Evolutionary conservation across 2,329 filamentous ascomycete genomes (phyloP).

Genomic region (Colletotrichum sp.): DNA sequence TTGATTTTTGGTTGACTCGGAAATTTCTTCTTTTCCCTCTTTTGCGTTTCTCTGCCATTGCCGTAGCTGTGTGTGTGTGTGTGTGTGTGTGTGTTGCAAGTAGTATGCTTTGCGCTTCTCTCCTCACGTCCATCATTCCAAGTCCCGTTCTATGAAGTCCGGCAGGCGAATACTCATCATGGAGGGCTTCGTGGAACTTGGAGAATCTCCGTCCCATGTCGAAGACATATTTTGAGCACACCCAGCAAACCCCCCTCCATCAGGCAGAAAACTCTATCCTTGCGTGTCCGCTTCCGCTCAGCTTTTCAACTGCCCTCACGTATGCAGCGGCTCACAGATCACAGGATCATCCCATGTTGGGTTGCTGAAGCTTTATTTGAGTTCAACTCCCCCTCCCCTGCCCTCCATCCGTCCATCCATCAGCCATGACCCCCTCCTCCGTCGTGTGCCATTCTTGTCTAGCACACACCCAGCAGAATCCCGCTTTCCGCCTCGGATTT

Average conservation of each 20-base stretch:
- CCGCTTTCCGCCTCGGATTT: background rate
- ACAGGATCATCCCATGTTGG: constrained; percentile 17
- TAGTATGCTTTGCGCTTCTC: background rate
- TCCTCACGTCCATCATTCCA: background rate
- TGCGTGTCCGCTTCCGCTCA: background rate
- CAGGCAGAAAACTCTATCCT: background rate
- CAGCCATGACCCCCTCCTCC: background rate
- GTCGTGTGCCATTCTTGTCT: background rate
- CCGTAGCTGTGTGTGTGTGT: background rate
- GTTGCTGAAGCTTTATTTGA: background rate
- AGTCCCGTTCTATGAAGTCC: background rate
- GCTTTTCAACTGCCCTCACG: background rate
- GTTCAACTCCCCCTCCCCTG: background rate
- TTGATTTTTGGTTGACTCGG: background rate
- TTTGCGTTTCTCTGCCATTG: background rate
- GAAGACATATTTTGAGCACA: background rate
- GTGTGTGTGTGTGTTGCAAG: background rate
- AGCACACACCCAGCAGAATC: background rate
- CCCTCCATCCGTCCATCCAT: background rate
- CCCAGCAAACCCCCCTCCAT: background rate
- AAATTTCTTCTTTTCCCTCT: background rate
- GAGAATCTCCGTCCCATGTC: constrained; percentile 2
- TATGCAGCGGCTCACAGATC: constrained; percentile 12
- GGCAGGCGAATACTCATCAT: background rate
- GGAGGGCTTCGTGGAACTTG: background rate